These are phyloP conservation scores for Cordyceps farinosa DNA, from an alignment of 2,329 filamentous ascomycete genomes.

Conservation along the genomic window DNA sequence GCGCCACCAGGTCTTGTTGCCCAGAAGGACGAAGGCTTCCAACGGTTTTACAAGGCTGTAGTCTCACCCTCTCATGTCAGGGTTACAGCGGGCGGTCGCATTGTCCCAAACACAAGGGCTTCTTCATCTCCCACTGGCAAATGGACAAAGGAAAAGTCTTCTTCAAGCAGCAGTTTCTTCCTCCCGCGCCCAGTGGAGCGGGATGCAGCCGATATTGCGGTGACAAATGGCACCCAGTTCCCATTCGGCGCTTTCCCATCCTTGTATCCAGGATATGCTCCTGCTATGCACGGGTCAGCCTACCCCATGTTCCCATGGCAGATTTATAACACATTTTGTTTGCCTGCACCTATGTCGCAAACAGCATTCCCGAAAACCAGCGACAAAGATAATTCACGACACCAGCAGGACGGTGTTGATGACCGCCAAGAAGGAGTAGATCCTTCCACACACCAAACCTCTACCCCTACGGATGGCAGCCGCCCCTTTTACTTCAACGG, in stretches of 20 bases:
- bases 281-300: slow-evolving; percentile 30
- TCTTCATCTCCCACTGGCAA: slow-evolving; percentile 52
- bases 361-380: slow-evolving; percentile 19
- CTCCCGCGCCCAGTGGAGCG: slow-evolving; percentile 23
- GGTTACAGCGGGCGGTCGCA: slow-evolving; percentile 63
- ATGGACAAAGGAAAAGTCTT: slow-evolving; percentile 41
- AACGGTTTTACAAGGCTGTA: slow-evolving; percentile 65
- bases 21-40: slow-evolving; percentile 63
- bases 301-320: slow-evolving; percentile 37
- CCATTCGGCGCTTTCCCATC: slow-evolving; percentile 29
- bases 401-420: slow-evolving; percentile 31
- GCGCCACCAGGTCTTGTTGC: slow-evolving; percentile 51
- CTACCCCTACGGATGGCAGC: slow-evolving; percentile 44
- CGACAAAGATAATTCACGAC: slow-evolving; percentile 25
- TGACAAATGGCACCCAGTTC: slow-evolving; percentile 27
- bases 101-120: slow-evolving; percentile 61
- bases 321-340: slow-evolving; percentile 34
- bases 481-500: slow-evolving; percentile 45
- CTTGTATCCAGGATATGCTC: slow-evolving; percentile 32
- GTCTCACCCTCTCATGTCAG: slow-evolving; percentile 64
- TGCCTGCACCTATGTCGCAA: slow-evolving; percentile 26
- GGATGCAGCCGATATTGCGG: slow-evolving; percentile 16
- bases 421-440: slow-evolving; percentile 30
- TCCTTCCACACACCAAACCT: slow-evolving; percentile 35
- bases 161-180: slow-evolving; percentile 23